Evolutionary conservation across 805 yeast species (phyloP), one percentile per base, ranked within the genome.

Genomic region (Candida wancherniae): DNA sequence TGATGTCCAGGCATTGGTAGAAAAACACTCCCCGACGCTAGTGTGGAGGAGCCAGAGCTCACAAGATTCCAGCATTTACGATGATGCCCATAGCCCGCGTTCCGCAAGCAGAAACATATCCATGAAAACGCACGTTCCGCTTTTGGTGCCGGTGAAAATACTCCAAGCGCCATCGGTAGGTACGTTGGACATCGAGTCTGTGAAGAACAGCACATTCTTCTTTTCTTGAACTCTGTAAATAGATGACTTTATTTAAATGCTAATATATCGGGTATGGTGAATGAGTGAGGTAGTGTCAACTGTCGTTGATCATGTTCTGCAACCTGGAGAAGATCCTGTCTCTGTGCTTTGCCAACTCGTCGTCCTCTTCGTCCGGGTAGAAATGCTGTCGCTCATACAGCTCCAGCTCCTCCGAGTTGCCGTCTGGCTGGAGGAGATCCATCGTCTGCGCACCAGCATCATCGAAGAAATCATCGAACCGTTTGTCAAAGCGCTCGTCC

Each of bases 321-420:
- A 80, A 51, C 33, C 61, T 63, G 1, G 75, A 75, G 51, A 80
- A 79, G 4, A 80, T 77, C 28, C 55, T 60, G 45, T 80, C 86
- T 32, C 87, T 55, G 45, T 80, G 80, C 2, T 69, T 63, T 0
- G 85, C 85, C 41, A 77, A 27, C 4, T 75, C 77, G 44, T 77
- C 81, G 18, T 75, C 75, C 22, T 58, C 64, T 33, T 80, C 86
- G 5, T 57, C 53, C 3, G 67, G 61, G 45, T 78, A 79, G 45
- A 79, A 80, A n/a, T 54, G 51, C 40, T 78, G 70, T 33, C 85
- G 48, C 36, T 55, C 51, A 24, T 51, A 54, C 9, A 39, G 42
- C n/a, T 39, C 45, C n/a, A n/a, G n/a, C 10, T 34, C 37, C 9
- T 15, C 29, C 18, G 19, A 22, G 17, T 22, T 24, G 25, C 28